Base-by-base conservation (phyloP, 192 early-diverging fungal genomes). In the Backusella parvicylindrica region DNA sequence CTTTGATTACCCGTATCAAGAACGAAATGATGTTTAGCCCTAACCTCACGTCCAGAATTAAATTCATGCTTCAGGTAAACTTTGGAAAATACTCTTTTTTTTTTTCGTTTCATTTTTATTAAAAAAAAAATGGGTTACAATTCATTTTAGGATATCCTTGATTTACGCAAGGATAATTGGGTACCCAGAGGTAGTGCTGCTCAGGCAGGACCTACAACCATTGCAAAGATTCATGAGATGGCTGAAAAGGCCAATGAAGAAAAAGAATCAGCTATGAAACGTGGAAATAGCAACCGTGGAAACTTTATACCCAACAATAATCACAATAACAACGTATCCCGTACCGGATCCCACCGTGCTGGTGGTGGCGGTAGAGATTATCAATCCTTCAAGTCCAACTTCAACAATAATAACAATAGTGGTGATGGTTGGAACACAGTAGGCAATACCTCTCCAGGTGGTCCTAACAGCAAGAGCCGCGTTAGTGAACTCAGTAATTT, bases 211-310 rank as follows among this genome's bases (percentile, higher is more conserved):
- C 95, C 96, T 40, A 94, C 93, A 82, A 98, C 95, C 31, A 95
- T 97, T 83, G 93, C 95, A 53, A 90, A 97, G 86, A 95, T 98
- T 79, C 96, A 92, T 79, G 90, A 93, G 76, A 91, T 92, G 41
- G 80, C 80, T 30, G 60, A 76, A 64, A 73, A 87, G 73, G 86
- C 86, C 70, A 91, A 92, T 76, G 88, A 89, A 78, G 95, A 94
- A 64, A 91, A 91, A 67, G 89, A 91, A 60, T 85, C 85, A 8
- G 68, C 38, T 28, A 87, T 89, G 67, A 86, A 91, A 77, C 88
- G 92, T 70, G 85, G 86, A 31, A 84, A 91, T 9, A 89, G 88
- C 21, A 88, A 89, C 21, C 86, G 86, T 71, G 78, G 85, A 70
- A 37, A 70, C 38, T 70, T 43, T 70, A 70, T 70, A 70, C 68